Evolutionary conservation across 2,329 filamentous ascomycete species (phyloP).

Genomic region (Septoria linicola): DNA sequence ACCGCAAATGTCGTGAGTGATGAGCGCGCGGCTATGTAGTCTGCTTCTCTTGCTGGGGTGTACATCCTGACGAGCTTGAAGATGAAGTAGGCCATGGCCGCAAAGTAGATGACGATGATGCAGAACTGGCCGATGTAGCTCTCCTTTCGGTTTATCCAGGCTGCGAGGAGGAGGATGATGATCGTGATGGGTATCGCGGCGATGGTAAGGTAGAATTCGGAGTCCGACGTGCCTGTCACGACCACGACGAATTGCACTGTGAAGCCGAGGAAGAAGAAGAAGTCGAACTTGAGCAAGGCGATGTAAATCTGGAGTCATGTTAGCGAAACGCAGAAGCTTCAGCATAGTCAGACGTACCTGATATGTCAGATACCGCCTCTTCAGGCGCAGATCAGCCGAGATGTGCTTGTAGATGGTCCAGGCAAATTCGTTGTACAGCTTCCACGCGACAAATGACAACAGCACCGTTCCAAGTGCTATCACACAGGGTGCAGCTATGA

Average conservation of each 20-base stretch:
- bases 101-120: constrained; percentile 82
- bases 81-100: constrained; percentile 88
- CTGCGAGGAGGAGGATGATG: constrained; percentile 78
- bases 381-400: constrained; percentile 93
- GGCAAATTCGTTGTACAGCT: constrained; percentile 96
- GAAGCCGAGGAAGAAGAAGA: constrained; percentile 99
- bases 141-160: constrained; percentile 80
- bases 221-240: constrained; percentile 64
- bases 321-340: neutral
- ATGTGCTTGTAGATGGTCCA: constrained; percentile 99
- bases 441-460: constrained; percentile 81
- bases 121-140: constrained; percentile 72
- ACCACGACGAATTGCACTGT: constrained; percentile 98
- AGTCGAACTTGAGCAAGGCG: constrained; percentile 95
- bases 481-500: constrained; percentile 82
- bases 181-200: constrained; percentile 91
- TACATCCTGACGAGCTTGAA: constrained; percentile 99
- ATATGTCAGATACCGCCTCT: constrained; percentile 92
- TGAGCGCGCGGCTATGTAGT: constrained; percentile 76
- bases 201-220: constrained; percentile 83
- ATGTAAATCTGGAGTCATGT: constrained; percentile 78
- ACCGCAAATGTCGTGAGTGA: constrained; percentile 92
- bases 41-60: constrained; percentile 47
- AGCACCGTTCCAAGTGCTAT: constrained; percentile 72
- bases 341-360: constrained; percentile 61